Base-by-base conservation (phyloP, 441 rosid genomes). In the Aquilaria agallochum region DNA sequence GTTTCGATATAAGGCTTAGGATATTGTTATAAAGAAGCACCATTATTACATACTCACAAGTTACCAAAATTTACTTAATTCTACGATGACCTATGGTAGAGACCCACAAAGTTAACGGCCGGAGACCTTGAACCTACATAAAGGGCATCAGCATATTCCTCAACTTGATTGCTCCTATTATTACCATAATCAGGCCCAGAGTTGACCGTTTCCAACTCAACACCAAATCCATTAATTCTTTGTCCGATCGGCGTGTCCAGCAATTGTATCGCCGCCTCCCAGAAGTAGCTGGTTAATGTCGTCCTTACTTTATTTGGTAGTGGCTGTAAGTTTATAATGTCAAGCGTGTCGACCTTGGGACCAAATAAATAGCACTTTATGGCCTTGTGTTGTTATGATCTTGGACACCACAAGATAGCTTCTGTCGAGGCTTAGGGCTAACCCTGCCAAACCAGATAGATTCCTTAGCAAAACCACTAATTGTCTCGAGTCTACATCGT, bases 361-460 rank as follows among this genome's bases (percentile, higher is more conserved):
- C 58, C 58, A 34, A 11, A 54, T 12, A 65, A 51, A 61, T 62
- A 49, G 31, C 49, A 65, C 36, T 45, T 44, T 12, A 62, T 13
- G 4, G 58, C 36, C 9, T 1, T 65, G 27, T 56, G n/a, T 56
- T 9, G 2, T 2, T 2, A 9, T 50, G 47, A 31, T 40, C 51
- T 65, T 52, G 0, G 68, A 15, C 42, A 57, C 51, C 15, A 57
- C 9, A 47, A 50, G 42, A 40, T 32, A 36, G 11, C 56, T 30
- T 34, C 31, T 50, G 7, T 56, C 56, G 1, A 6, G 31, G 40
- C 52, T 65, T n/a, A 50, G 14, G 14, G 56, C 68, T 2, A 33
- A 27, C 50, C 68, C 57, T 9, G 50, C 36, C 4, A 62, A 50
- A 56, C 68, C 57, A 11, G 51, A 1, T 14, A 65, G 62, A 53